Evolutionary conservation across 495 filamentous ascomycete genomes (phyloP).

Genomic region (Annulohypoxylon moriforme): DNA sequence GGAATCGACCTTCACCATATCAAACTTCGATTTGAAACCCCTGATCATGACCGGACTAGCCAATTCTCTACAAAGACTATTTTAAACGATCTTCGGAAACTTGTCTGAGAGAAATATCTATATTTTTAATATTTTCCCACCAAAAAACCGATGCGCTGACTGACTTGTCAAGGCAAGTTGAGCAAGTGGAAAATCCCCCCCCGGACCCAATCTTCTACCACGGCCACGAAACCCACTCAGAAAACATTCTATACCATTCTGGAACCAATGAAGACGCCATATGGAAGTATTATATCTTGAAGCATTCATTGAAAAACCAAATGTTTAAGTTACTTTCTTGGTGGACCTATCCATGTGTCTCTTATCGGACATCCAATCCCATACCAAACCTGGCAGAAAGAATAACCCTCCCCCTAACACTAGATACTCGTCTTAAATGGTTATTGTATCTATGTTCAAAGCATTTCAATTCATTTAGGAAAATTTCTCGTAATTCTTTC

Average conservation of each 20-base stretch:
- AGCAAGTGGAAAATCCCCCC: background rate
- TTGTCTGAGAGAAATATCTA: background rate
- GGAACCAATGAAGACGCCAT: background rate
- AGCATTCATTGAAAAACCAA: background rate
- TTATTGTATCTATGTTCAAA: background rate
- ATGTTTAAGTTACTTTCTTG: too few relatives aligned
- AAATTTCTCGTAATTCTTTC: background rate
- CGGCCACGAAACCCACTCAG: background rate
- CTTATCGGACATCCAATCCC: background rate
- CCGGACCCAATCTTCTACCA: background rate
- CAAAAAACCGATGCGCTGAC: background rate
- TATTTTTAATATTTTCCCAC: background rate
- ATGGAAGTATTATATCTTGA: background rate
- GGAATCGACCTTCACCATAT: conserved; percentile 1
- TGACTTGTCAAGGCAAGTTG: background rate
- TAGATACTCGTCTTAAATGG: too few relatives aligned
- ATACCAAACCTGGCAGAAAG: too few relatives aligned
- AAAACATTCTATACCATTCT: background rate
- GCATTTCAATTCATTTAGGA: background rate
- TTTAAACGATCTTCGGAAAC: background rate
- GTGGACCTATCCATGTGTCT: too few relatives aligned
- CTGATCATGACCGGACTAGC: background rate
- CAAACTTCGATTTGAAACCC: background rate
- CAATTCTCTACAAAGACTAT: conserved; percentile 21
- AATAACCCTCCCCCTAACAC: too few relatives aligned